Evolutionary conservation across 1,284 basidiomycete species (phyloP), one percentile per base, ranked within the genome.

Genomic region (Macrocystidia cucumis): DNA sequence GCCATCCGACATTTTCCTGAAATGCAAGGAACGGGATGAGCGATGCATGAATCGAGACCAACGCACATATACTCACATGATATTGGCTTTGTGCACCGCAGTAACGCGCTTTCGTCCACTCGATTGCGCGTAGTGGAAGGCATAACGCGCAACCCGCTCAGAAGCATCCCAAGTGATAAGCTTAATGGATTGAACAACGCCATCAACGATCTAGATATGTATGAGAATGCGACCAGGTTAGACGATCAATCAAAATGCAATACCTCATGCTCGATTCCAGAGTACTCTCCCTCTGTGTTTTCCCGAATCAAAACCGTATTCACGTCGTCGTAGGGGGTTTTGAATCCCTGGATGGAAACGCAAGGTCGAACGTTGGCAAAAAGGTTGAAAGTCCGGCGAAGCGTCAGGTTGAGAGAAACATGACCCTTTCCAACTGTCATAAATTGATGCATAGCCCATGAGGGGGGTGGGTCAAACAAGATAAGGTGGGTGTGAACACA

Each of bases 241-340:
- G 30, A 4, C 23, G 5, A 9, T 18, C 11, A 20, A 30, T 5
- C 35, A 14, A 4, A 12, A 25, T 6, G 48, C 60, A 18, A 43
- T n/a, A 88, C 83, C 77, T 97, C 92, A 62, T 98, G 95, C 65
- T 98, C 95, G 51, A 98, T 97, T 47, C 95, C 95, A 45, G 93
- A 98, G 69, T 98, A 99, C 65, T 99, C 96, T 55, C 96, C 96
- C 67, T 99, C 96, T 19, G 96, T 99, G 67, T 99, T 99, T 68
- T 99, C 96, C 55, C 96, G 90, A 61, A 99, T 98, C 48, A 99
- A 71, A 35, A 97, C 95, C 17, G 90, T 95, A 72, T 99, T 88
- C 48, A 99, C 96, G 55, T 98, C 84, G 59, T 98, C 93, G 57
- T 99, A 98, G 5, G 93, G 87, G 0, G 96, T 99, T 72, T 96